These are phyloP conservation scores for apple (Malus domestica) DNA, from an alignment of 306 rosid genomes.

Conservation along the genomic window ASM211411v1 NC_041792.1:19246407-19246906, in stretches of 20 bases:
- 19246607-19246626: conserved; percentile 83
- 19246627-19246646: conserved; percentile 95
- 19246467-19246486: conserved; percentile 34
- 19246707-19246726: conserved; percentile 32
- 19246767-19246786: conserved; percentile 74
- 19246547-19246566: conserved; percentile 29
- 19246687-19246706: conserved; percentile 46
- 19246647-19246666: conserved; percentile 65
- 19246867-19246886: conserved; percentile 78
- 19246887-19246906: conserved; percentile 41
- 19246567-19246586: conserved; percentile 51
- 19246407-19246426: conserved; percentile 67
- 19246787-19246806: conserved; percentile 61
- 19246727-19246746: conserved; percentile 39
- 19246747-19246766: conserved; percentile 38
- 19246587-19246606: conserved; percentile 63
- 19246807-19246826: conserved; percentile 62
- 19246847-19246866: conserved; percentile 70
- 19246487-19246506: conserved; percentile 57
- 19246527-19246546: conserved; percentile 25
- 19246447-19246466: conserved; percentile 46
- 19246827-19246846: conserved; percentile 48
- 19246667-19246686: conserved; percentile 55
- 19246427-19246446: conserved; percentile 57
- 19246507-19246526: conserved; percentile 70